Evolutionary conservation across 2,329 filamentous ascomycete species (phyloP).

Genomic region (Tolypocladium cylindrosporum): DNA sequence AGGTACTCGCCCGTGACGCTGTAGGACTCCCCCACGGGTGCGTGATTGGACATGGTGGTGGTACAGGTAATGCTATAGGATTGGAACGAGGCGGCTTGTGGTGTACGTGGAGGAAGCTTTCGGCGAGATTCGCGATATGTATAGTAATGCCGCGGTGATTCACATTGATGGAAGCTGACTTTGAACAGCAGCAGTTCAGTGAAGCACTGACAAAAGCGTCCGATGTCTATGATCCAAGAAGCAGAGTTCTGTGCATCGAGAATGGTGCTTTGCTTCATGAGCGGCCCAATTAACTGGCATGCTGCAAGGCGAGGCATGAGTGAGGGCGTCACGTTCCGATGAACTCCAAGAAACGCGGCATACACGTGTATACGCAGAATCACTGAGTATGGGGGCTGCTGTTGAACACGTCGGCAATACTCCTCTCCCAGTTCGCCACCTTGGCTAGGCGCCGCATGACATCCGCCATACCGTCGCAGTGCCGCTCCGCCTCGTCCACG

Average conservation of each 20-base stretch:
- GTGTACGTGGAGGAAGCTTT: neutral
- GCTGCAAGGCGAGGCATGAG: too few relatives aligned
- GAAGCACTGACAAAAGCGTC: neutral
- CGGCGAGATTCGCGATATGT: neutral
- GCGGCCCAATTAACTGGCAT: neutral
- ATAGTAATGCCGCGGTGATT: neutral
- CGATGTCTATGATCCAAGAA: neutral
- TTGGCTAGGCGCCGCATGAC: slow-evolving; percentile 18
- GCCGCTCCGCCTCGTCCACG: slow-evolving; percentile 16
- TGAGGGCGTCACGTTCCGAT: too few relatives aligned
- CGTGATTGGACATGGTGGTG: neutral
- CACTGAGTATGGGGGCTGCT: too few relatives aligned
- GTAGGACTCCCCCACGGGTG: neutral
- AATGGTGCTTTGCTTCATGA: neutral
- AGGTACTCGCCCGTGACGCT: neutral
- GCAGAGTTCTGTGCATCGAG: neutral
- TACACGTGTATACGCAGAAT: too few relatives aligned
- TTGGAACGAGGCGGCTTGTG: neutral
- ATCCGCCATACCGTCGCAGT: slow-evolving; percentile 19
- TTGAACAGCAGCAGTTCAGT: too few relatives aligned
- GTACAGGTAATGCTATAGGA: neutral
- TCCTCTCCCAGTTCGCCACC: slow-evolving; percentile 15
- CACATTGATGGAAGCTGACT: neutral
- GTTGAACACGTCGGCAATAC: neutral
- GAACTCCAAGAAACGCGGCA: too few relatives aligned